Base-by-base conservation (phyloP, 306 rosid genomes). In the Quercus rubra region DNA sequence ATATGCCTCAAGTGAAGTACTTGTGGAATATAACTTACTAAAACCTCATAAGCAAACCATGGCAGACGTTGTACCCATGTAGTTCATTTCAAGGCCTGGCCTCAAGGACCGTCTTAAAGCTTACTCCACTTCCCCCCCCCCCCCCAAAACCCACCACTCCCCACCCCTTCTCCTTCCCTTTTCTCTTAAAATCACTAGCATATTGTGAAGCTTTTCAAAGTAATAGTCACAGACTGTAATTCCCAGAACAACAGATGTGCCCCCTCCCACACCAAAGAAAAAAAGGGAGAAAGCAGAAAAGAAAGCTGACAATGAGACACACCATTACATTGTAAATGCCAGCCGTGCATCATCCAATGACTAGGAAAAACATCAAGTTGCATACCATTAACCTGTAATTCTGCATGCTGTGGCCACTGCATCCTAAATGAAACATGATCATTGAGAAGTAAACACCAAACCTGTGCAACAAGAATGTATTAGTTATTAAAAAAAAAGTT, bases 371-470 rank as follows among this genome's bases (percentile, higher is more conserved):
- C 52, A 33, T 6, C 28, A 19, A 63, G 30, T 27, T 63, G 38
- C 35, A 13, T 35, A 68, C 72, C 72, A 35, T 68, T 68, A 68
- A 19, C 25, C 25, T 33, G 52, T 35, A 68, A 68, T 18, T 33
- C 72, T n/a, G 12, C 72, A 68, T 35, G 1, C 72, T 18, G 72
- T 19, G 72, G 72, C 72, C 72, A 68, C 54, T 68, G 72, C 72
- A 68, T 68, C 54, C 72, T 68, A 68, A 68, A 68, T 68, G 72
- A 35, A 35, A 68, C 72, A 38, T 25, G 35, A n/a, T 68, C 72
- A 68, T 68, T 68, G 51, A 33, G 72, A 35, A 68, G 72, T 8
- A 68, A 19, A 46, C 72, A 68, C 72, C 72, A 68, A 68, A 15
- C 72, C 72, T 68, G 72, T 67, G 14, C 38, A 23, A 67, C 72